Conservation (phyloP, 495 filamentous ascomycete species). For the Lophiotrema nucula region DNA sequence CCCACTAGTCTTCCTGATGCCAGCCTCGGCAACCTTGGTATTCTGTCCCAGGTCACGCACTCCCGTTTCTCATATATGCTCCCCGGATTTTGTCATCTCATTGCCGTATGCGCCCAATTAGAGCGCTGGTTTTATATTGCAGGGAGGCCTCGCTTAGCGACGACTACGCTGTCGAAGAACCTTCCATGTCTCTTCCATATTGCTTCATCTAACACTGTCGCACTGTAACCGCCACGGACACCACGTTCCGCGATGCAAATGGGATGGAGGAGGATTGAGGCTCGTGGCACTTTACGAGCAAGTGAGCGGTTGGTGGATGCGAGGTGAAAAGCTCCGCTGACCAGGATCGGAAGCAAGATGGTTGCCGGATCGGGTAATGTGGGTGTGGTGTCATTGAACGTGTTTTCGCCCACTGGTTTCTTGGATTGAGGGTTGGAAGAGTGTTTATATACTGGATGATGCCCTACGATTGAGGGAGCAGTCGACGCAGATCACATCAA, state of each 20-base stretch:
- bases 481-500: too few species aligned
- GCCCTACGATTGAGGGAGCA: too few species aligned
- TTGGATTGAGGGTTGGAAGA: not conserved
- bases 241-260: not conserved
- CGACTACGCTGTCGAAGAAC: not conserved
- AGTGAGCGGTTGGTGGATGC: slow-evolving; percentile 10
- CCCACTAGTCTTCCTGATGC: not conserved
- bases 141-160: too few species aligned
- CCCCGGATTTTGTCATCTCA: too few species aligned
- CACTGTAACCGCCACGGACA: not conserved
- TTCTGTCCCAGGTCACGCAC: slow-evolving; percentile 1
- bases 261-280: slow-evolving; percentile 1
- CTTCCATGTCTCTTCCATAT: slow-evolving; percentile 8
- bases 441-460: too few species aligned
- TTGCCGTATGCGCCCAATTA: too few species aligned
- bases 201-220: slow-evolving; percentile 15
- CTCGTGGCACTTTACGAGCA: slow-evolving; percentile 13
- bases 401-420: not conserved
- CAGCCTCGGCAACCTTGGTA: slow-evolving; percentile 2
- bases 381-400: not conserved
- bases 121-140: too few species aligned
- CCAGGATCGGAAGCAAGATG: not conserved
- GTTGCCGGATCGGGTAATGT: not conserved
- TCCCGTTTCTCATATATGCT: slow-evolving; percentile 4
- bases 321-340: not conserved